A percentile compares a stretch with the other conserved stretches of the same genome.
These are phyloP conservation scores for Gossypium aridum DNA, from an alignment of 441 rosid genomes.

Conservation along the genomic window DNA sequence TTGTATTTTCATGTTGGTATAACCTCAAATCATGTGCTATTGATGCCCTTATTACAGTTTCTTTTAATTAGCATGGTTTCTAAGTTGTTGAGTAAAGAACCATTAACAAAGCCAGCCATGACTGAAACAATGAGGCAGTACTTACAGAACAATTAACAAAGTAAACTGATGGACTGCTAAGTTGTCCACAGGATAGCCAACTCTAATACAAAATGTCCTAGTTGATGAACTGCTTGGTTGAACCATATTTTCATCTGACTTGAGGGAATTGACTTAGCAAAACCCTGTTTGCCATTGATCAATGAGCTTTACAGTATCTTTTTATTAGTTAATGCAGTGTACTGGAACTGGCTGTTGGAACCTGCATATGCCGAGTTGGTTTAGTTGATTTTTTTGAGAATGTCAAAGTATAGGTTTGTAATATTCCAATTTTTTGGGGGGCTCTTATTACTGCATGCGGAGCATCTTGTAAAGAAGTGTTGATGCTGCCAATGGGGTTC, in stretches of 20 bases:
- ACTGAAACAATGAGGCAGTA: neutral
- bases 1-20: neutral
- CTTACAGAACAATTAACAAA: neutral
- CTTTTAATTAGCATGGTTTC: neutral
- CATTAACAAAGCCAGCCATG: too few species aligned
- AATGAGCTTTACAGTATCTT: neutral
- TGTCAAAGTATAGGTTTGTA: slow-evolving; percentile 27
- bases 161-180: neutral
- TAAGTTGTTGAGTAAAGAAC: neutral
- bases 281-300: neutral
- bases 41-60: neutral
- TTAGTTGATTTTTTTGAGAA: slow-evolving; percentile 27
- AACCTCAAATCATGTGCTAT: neutral
- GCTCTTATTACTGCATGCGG: slow-evolving; percentile 37
- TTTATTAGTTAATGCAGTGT: slow-evolving; percentile 23
- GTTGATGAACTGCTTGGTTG: neutral
- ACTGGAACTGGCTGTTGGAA: slow-evolving; percentile 34
- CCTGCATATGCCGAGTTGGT: slow-evolving; percentile 29
- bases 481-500: slow-evolving; percentile 30
- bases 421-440: slow-evolving; percentile 19
- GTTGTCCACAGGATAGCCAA: neutral
- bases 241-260: neutral
- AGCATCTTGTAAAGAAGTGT: slow-evolving; percentile 50
- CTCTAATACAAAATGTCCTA: neutral
- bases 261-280: neutral